Conservation (phyloP, 352 stramenopile species). For the Pythium biforme region DNA sequence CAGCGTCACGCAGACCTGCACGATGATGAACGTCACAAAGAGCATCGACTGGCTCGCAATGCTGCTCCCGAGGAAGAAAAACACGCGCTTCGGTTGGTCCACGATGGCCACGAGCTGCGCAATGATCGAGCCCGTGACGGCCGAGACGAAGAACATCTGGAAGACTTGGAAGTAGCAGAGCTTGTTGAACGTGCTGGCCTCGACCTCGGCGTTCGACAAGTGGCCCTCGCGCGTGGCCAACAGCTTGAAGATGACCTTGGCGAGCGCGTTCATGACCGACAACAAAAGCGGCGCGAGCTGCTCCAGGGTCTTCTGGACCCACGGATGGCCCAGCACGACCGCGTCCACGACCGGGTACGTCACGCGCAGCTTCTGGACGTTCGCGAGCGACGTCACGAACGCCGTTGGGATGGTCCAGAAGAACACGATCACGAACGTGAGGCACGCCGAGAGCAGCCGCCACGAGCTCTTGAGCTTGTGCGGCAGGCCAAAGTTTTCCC, state of each 20-base stretch:
- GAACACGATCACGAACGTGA: slow-evolving; percentile 59
- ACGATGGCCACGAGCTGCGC: slow-evolving; percentile 54
- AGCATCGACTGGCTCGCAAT: slow-evolving; percentile 79
- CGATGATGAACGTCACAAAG: slow-evolving; percentile 80
- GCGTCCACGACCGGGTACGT: slow-evolving; percentile 46
- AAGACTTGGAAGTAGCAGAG: slow-evolving; percentile 77
- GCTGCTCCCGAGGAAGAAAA: slow-evolving; percentile 69
- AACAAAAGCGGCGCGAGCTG: slow-evolving; percentile 65
- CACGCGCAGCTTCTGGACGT: slow-evolving; percentile 56
- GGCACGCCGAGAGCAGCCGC: slow-evolving; percentile 49
- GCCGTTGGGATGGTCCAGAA: slow-evolving; percentile 82
- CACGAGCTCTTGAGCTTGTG: slow-evolving; percentile 63
- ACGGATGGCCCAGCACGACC: slow-evolving; percentile 46
- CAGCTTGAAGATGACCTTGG: slow-evolving; percentile 65
- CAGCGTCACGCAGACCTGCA: slow-evolving; percentile 65
- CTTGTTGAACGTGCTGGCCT: slow-evolving; percentile 73
- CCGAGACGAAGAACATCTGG: slow-evolving; percentile 83
- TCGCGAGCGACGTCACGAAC: slow-evolving; percentile 75
- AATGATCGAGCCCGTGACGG: slow-evolving; percentile 63
- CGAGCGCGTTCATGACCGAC: slow-evolving; percentile 67
- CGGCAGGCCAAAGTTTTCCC: slow-evolving; percentile 75
- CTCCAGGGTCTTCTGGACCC: slow-evolving; percentile 52
- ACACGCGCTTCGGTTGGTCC: slow-evolving; percentile 54
- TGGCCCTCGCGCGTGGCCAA: slow-evolving; percentile 65
- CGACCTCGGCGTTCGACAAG: slow-evolving; percentile 60